A percentile compares a stretch with the other conserved stretches of the same genome.
Evolutionary conservation across 2,329 filamentous ascomycete species (phyloP).

Genomic region (Aphanocladium album): DNA sequence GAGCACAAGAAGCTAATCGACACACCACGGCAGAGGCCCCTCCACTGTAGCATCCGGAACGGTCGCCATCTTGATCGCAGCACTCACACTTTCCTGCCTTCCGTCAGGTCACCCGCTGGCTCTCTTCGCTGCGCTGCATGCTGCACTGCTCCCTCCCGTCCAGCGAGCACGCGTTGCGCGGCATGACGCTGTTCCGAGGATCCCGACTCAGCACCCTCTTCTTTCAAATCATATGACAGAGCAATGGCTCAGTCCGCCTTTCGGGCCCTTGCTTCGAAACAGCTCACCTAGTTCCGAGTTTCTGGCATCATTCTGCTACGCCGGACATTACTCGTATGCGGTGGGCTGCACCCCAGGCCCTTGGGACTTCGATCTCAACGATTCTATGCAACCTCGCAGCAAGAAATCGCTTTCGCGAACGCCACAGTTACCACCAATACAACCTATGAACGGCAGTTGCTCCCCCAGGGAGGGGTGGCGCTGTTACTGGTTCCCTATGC

Average conservation of each 20-base stretch:
- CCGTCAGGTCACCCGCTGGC: background rate
- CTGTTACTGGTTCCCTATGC: constrained; percentile 17
- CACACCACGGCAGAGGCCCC: constrained; percentile 14
- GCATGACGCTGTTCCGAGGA: background rate
- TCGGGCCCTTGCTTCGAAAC: background rate
- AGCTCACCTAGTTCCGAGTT: background rate
- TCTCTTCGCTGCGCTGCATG: background rate
- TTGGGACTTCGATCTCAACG: constrained; percentile 9
- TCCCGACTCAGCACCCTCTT: background rate
- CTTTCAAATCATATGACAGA: background rate
- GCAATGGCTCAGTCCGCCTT: background rate
- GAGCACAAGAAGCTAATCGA: constrained; percentile 17
- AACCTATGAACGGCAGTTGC: constrained; percentile 12
- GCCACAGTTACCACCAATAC: constrained; percentile 13
- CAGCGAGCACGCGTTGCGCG: background rate
- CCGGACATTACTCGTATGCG: constrained; percentile 3
- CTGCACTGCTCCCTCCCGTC: background rate
- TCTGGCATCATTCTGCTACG: background rate
- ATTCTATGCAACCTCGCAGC: constrained; percentile 10
- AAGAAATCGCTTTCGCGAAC: constrained; percentile 6
- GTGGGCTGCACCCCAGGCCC: constrained; percentile 15
- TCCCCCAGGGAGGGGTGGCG: constrained; percentile 6
- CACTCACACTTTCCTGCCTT: background rate
- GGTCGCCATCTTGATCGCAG: constrained; percentile 23
- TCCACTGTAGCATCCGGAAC: constrained; percentile 24